Evolutionary conservation across 441 rosid genomes (phyloP), one percentile per base, ranked within the genome.

Genomic region (Hypseocharis bilobata): DNA sequence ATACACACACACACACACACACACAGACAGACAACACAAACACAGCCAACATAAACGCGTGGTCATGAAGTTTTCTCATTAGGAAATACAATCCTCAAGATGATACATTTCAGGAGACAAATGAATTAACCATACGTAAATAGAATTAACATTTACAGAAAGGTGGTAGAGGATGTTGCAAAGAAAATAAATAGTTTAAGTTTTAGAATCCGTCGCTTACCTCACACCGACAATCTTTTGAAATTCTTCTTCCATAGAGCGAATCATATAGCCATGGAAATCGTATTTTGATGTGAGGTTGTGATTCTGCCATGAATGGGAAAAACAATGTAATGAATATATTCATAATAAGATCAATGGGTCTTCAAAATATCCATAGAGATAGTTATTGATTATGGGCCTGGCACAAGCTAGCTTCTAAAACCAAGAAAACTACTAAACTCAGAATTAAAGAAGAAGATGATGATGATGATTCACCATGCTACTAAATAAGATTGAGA

Each of bases 161-260:
- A n/a, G n/a, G n/a, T n/a, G n/a, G n/a, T 42, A 32, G 30, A 52
- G 13, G 45, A 14, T 42, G 38, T 19, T 13, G 26, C 20, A 11
- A 17, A 16, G 26, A 26, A 65, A 59, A 63, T 38, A 38, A 36
- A 28, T 38, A 30, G 36, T 29, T 51, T 67, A 19, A 13, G 4
- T 64, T 6, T 2, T 36, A n/a, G 44, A 60, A 45, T 36, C 28
- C 30, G 67, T 62, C 64, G 40, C 77, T 76, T 74, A 86, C 97
- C 96, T 88, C 60, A 91, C 86, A 77, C 96, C 94, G 64, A 91
- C 98, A 57, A 88, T 91, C 70, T 76, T 83, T 62, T 85, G 92
- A 72, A 91, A 91, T 76, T 91, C 98, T 84, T 91, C 98, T 73
- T 91, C 98, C 98, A 87, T 88, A 36, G 98, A 85, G 54, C 96